Conservation (phyloP, 1,139 yeast species). For the Pichia inconspicua region DNA sequence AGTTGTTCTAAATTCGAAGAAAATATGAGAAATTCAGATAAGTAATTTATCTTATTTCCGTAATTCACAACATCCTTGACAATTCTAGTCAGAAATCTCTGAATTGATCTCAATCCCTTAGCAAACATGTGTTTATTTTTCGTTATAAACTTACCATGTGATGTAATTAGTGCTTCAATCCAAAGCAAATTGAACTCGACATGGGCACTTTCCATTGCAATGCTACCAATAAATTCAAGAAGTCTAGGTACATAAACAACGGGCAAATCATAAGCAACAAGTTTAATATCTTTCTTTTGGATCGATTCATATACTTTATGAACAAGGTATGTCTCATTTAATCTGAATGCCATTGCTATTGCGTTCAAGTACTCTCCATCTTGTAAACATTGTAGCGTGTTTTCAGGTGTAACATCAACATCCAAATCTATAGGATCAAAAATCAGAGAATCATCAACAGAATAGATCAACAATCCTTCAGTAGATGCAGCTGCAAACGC, state of each 20-base stretch:
- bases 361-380: constrained; percentile 75
- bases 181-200: constrained; percentile 77
- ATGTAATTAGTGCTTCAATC: constrained; percentile 59
- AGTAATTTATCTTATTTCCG: constrained; percentile 19
- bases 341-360: constrained; percentile 85
- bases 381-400: constrained; percentile 53
- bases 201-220: constrained; percentile 72
- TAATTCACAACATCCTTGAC: constrained; percentile 62
- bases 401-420: constrained; percentile 80
- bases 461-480: constrained; percentile 80
- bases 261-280: constrained; percentile 66
- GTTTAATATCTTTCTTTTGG: constrained; percentile 52
- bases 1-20: constrained; percentile 11
- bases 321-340: constrained; percentile 72
- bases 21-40: constrained; percentile 20
- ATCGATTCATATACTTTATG: constrained; percentile 67
- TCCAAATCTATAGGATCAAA: constrained; percentile 97
- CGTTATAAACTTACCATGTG: constrained; percentile 73
- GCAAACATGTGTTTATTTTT: constrained; percentile 57
- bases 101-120: constrained; percentile 61
- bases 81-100: constrained; percentile 63
- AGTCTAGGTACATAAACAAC: constrained; percentile 64
- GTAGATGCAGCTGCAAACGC: constrained; percentile 95
- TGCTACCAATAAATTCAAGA: constrained; percentile 62
- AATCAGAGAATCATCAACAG: constrained; percentile 64